Conservation (phyloP, 805 yeast species). For the Candida ficus region DNA sequence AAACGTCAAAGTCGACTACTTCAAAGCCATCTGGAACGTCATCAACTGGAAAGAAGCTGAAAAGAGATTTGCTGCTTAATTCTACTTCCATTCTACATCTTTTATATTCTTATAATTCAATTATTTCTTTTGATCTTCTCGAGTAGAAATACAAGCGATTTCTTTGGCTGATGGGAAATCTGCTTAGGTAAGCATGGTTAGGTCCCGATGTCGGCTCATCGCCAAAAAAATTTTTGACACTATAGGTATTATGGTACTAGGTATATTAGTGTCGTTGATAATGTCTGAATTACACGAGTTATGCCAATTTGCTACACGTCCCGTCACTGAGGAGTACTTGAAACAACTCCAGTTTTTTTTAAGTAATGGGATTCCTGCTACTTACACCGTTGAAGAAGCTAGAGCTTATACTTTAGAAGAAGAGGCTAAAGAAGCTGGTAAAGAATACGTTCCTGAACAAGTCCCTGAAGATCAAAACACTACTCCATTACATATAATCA, state of each 20-base stretch:
- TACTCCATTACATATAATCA: constrained; percentile 72
- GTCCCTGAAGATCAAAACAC: constrained; percentile 49
- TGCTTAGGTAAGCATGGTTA: background rate
- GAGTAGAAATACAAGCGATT: background rate
- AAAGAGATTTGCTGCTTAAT: constrained; percentile 47
- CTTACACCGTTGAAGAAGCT: constrained; percentile 77
- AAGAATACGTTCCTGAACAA: constrained; percentile 30
- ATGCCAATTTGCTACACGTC: constrained; percentile 45
- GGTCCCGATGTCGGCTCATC: constrained; percentile 8
- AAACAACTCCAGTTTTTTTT: constrained; percentile 41
- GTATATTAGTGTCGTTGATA: background rate
- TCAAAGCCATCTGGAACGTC: constrained; percentile 92
- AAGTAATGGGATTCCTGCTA: constrained; percentile 69
- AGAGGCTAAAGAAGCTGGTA: constrained; percentile 31
- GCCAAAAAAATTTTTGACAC: background rate
- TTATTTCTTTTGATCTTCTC: too few species aligned
- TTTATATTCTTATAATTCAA: too few species aligned
- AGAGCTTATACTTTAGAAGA: constrained; percentile 35
- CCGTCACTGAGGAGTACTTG: constrained; percentile 43
- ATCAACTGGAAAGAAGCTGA: constrained; percentile 92
- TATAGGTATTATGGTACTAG: background rate
- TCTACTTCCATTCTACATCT: too few species aligned
- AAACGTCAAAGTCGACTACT: constrained; percentile 87
- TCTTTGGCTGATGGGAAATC: background rate
- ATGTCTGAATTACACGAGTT: constrained; percentile 76